Evolutionary conservation across 768 basidiomycete species (phyloP), one percentile per base, ranked within the genome.

Genomic region (Glaciozyma antarctica): DNA sequence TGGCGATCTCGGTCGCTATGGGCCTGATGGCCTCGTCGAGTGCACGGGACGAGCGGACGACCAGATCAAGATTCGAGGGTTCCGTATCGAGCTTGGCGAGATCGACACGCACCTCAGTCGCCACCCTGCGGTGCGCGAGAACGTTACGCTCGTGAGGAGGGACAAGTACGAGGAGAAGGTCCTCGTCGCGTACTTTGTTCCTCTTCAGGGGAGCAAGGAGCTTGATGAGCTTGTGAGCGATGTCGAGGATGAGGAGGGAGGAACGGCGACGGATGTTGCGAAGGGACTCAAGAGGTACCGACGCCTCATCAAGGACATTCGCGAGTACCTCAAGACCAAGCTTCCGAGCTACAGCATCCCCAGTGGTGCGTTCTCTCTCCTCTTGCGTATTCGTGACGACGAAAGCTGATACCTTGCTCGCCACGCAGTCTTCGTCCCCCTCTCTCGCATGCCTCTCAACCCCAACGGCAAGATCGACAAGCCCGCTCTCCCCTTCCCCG

Each of bases 141-240:
- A 99, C 75, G 93, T 99, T 60, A 98, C 95, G 3, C 82, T 98
- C 47, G 93, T 99, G 52, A 80, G 94, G 71, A 81, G 94, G 75
- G 94, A 99, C 79, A 98, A 98, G 80, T 90, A 97, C 77, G 95
- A 98, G 77, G 95, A 99, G 79, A 98, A 99, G 80, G 92, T 97
- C 43, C 84, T 99, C 34, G 88, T 99, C 68, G 90, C 88, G 77
- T 99, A 99, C 77, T 90, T 99, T 71, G 95, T 99, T 21, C 94
- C 95, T 17, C 78, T 92, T 47, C 84, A 85, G 43, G 85, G 85
- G 0, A 73, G 75, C 34, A 78, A 83, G 3, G 79, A 78, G 38
- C 78, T 94, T 71, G 82, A 83, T 54, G 87, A 81, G 5, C 85
- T 86, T 73, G 85, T 80, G 54, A 75, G 73, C 81, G 68, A 78